phyloP scores from a whole-genome alignment of 257 asterid genomes.

The Primulina tabacum region DNA sequence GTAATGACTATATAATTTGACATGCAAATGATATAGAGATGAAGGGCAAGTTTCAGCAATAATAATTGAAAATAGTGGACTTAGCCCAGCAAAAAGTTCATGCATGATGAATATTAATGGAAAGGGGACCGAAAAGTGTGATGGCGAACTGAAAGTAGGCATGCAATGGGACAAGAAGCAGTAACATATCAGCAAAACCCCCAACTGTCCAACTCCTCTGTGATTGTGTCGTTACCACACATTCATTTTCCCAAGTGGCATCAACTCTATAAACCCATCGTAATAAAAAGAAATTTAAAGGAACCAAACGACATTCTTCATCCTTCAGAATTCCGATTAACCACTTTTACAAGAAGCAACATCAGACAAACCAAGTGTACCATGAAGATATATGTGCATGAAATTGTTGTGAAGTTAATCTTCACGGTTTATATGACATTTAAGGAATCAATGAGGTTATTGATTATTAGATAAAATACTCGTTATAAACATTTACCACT shows the following conservation, averaged over 20 bases:
- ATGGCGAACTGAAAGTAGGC: not conserved
- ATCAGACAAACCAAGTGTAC: not conserved
- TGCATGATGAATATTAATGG: constrained; percentile 2
- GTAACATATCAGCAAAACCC: not conserved
- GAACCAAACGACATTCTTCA: constrained; percentile 2
- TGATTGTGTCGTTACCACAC: not conserved
- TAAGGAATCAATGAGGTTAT: constrained; percentile 5
- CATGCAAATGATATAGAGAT: constrained; percentile 14
- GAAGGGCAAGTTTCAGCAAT: constrained; percentile 17
- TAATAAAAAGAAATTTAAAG: not conserved
- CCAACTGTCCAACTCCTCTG: constrained; percentile 13
- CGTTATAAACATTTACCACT: not conserved
- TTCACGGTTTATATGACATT: not conserved
- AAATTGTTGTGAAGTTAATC: not conserved
- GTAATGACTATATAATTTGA: not conserved
- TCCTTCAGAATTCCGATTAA: not conserved
- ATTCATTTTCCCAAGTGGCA: not conserved
- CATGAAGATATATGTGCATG: not conserved
- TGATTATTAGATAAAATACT: not conserved
- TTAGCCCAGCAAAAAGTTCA: not conserved
- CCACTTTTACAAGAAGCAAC: not conserved
- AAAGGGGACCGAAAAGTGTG: not conserved
- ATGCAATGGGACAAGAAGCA: not conserved
- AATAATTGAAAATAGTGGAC: not conserved
- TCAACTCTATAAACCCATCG: not conserved